phyloP scores from a whole-genome alignment of 1,139 yeast species.

The Sporopachydermia cereana region DNA sequence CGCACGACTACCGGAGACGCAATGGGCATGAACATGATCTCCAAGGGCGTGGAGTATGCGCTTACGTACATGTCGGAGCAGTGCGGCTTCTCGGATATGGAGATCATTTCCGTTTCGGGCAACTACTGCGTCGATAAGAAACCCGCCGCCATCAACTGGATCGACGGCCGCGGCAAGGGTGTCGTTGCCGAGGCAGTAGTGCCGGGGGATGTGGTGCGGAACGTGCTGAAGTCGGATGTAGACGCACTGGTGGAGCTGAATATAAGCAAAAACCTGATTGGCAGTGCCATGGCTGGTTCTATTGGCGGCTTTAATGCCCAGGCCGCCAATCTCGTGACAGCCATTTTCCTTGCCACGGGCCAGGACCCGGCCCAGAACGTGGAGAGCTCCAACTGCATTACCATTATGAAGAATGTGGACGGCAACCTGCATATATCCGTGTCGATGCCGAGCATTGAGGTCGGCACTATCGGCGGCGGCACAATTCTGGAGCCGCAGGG shows the following conservation, averaged over 20 bases:
- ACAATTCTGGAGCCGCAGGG: conserved; percentile 95
- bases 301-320: conserved; percentile 98
- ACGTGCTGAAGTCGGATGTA: conserved; percentile 83
- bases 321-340: conserved; percentile 92
- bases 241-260: conserved; percentile 87
- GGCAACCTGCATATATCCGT: conserved; percentile 88
- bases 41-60: conserved; percentile 90
- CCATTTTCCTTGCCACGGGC: conserved; percentile 88
- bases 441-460: conserved; percentile 98
- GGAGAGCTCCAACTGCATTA: conserved; percentile 94
- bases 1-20: conserved; percentile 99
- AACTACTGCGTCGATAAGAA: conserved; percentile 96
- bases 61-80: conserved; percentile 76
- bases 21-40: conserved; percentile 99
- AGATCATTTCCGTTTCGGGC: conserved; percentile 85
- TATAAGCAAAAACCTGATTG: conserved; percentile 78
- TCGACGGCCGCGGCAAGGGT: conserved; percentile 97
- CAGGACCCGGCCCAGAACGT: conserved; percentile 99
- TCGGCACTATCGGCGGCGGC: conserved; percentile 99
- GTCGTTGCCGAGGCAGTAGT: conserved; percentile 95
- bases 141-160: conserved; percentile 98
- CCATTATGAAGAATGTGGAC: conserved; percentile 70
- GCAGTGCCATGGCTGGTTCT: conserved; percentile 98
- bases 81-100: conserved; percentile 92
- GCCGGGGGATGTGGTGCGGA: conserved; percentile 68